These are phyloP conservation scores for Naganishia vishniacii DNA, from an alignment of 768 basidiomycete genomes.

Conservation along the genomic window DNA sequence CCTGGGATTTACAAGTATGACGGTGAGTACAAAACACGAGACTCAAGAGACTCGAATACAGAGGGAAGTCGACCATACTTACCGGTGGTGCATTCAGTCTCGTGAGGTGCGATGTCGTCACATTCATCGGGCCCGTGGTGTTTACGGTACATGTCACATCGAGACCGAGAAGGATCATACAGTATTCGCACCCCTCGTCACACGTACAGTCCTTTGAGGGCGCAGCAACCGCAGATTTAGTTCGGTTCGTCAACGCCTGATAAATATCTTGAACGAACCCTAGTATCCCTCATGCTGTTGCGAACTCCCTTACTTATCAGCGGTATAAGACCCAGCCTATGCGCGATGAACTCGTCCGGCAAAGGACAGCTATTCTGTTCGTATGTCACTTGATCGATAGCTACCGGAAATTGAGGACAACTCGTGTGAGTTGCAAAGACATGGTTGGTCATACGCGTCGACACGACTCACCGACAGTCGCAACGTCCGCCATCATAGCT, in stretches of 20 bases:
- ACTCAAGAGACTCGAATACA: no score
- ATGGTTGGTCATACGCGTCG: background rate
- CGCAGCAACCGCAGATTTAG: background rate
- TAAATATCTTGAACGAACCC: slow-evolving; percentile 38
- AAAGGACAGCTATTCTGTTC: slow-evolving; percentile 84
- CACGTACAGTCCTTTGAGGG: slow-evolving; percentile 79
- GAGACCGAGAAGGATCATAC: slow-evolving; percentile 76
- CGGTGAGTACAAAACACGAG: no score
- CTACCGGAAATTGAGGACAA: slow-evolving; percentile 51
- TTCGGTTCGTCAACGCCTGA: background rate
- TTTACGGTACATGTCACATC: slow-evolving; percentile 68
- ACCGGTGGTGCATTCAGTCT: slow-evolving; percentile 29
- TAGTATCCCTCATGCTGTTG: slow-evolving; percentile 62
- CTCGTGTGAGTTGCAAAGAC: background rate
- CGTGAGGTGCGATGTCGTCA: slow-evolving; percentile 74
- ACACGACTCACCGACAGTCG: slow-evolving; percentile 72
- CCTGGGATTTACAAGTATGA: no score
- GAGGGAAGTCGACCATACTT: background rate
- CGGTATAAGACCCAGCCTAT: slow-evolving; percentile 90
- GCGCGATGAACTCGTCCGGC: slow-evolving; percentile 95
- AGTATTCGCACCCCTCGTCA: slow-evolving; percentile 72
- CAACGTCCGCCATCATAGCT: slow-evolving; percentile 92
- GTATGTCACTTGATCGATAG: slow-evolving; percentile 95
- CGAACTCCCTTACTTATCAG: slow-evolving; percentile 80
- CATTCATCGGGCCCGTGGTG: slow-evolving; percentile 61